Conservation (phyloP, 176 grass and related monocot genomes). For the Musa acuminata region DNA sequence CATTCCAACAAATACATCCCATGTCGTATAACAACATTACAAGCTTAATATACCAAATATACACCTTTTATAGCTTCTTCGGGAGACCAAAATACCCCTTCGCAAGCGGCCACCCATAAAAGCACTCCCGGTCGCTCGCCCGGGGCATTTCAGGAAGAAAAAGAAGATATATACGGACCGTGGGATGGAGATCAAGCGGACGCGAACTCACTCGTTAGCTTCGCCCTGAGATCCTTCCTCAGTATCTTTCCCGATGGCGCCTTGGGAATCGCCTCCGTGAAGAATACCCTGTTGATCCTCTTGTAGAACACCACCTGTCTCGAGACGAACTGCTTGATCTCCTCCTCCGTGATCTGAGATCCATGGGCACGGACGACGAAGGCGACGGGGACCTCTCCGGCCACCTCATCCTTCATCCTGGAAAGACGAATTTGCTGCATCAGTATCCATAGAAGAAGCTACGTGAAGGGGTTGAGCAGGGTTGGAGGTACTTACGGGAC, state of each 20-base stretch:
- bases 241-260: neutral
- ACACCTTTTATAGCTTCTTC: too few species aligned
- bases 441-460: too few species aligned
- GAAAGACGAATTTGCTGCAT: too few species aligned
- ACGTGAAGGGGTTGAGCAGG: neutral
- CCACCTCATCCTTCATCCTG: conserved; percentile 74
- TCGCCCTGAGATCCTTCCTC: neutral
- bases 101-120: too few species aligned
- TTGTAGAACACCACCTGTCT: conserved; percentile 27
- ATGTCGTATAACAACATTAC: too few species aligned
- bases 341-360: conserved; percentile 58
- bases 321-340: conserved; percentile 73
- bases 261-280: conserved; percentile 1
- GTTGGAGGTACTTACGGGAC: neutral
- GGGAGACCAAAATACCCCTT: too few species aligned
- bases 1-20: too few species aligned
- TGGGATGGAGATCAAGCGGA: neutral
- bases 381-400: conserved; percentile 73
- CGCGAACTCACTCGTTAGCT: neutral
- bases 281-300: conserved; percentile 2
- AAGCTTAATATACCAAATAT: too few species aligned
- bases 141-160: too few species aligned
- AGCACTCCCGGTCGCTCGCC: too few species aligned
- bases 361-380: conserved; percentile 51
- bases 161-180: neutral